phyloP scores from a whole-genome alignment of 2,329 filamentous ascomycete species.

The Cladosporium oxysporum region DNA sequence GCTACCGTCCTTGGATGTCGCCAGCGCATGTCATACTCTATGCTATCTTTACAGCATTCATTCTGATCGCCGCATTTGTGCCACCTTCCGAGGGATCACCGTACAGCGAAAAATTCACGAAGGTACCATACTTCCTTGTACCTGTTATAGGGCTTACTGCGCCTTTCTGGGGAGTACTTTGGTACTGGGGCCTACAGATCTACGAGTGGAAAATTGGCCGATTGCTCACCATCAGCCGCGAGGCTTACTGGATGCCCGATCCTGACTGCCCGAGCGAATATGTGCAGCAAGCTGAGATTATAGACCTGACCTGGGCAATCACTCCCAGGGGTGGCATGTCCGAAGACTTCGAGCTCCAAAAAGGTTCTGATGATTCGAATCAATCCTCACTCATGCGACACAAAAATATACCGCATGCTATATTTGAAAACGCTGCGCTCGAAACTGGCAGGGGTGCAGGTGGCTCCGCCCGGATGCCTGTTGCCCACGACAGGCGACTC shows the following conservation, averaged over 20 bases:
- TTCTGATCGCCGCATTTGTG: not conserved
- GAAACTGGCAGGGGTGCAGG: not conserved
- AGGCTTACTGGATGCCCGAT: constrained; percentile 26
- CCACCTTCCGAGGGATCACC: constrained; percentile 6
- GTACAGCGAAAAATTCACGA: constrained; percentile 23
- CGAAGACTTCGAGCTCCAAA: constrained; percentile 20
- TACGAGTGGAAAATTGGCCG: constrained; percentile 24
- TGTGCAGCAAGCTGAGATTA: constrained; percentile 27
- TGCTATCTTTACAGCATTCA: constrained; percentile 21
- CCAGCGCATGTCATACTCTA: constrained; percentile 30
- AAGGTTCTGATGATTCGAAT: not conserved
- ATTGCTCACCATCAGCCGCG: constrained; percentile 25
- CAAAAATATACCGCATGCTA: not conserved
- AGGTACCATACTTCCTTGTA: constrained; percentile 29
- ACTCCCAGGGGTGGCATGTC: constrained; percentile 21
- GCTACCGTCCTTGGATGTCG: constrained; percentile 30
- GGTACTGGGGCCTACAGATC: constrained; percentile 26
- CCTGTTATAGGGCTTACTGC: constrained; percentile 28
- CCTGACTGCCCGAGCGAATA: constrained; percentile 25
- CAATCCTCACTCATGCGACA: not conserved
- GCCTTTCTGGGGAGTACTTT: constrained; percentile 27
- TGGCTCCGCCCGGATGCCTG: not conserved
- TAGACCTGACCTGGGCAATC: constrained; percentile 28
- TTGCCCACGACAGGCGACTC: not conserved
- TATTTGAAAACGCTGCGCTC: not conserved